Percentiles rank a stretch among this genome's conserved stretches.
These are phyloP conservation scores for Thalassiosira hispida DNA, from an alignment of 352 stramenopile genomes.

Conservation along the genomic window DNA sequence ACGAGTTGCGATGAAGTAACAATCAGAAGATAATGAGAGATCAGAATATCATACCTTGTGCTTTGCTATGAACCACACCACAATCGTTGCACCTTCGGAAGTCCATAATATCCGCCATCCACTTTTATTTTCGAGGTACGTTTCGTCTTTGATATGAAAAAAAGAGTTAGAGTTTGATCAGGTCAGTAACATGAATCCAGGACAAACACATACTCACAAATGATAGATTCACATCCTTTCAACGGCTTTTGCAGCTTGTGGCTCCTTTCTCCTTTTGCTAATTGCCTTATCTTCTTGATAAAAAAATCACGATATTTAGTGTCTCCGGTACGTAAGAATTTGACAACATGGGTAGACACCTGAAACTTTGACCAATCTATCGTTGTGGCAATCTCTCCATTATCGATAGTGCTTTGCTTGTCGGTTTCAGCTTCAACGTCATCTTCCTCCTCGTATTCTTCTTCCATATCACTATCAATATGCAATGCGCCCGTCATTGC, in stretches of 20 bases:
- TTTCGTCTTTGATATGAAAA: neutral
- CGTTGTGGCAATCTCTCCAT: neutral
- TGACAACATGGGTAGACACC: slow-evolving; percentile 7
- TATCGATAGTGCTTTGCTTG: neutral
- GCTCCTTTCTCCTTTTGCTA: slow-evolving; percentile 56
- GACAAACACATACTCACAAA: slow-evolving; percentile 59
- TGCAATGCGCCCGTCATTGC: neutral
- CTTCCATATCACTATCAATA: no score
- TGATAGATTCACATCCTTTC: slow-evolving; percentile 32
- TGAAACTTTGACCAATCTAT: slow-evolving; percentile 8
- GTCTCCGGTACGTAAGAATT: neutral
- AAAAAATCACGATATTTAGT: slow-evolving; percentile 3
- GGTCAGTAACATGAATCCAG: no score
- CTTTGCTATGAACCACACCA: slow-evolving; percentile 43
- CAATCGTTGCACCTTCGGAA: slow-evolving; percentile 11
- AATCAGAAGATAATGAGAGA: no score
- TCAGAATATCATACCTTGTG: slow-evolving; percentile 37
- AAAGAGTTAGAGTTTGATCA: neutral
- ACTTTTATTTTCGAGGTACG: slow-evolving; percentile 44
- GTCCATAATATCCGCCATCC: slow-evolving; percentile 60
- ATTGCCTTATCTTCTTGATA: slow-evolving; percentile 45
- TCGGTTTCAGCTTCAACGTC: neutral
- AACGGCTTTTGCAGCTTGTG: slow-evolving; percentile 53
- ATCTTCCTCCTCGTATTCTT: neutral
- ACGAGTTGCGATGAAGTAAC: no score